Base-by-base conservation (phyloP, 2,329 filamentous ascomycete species). In the Trichoderma cornu-damae region DNA sequence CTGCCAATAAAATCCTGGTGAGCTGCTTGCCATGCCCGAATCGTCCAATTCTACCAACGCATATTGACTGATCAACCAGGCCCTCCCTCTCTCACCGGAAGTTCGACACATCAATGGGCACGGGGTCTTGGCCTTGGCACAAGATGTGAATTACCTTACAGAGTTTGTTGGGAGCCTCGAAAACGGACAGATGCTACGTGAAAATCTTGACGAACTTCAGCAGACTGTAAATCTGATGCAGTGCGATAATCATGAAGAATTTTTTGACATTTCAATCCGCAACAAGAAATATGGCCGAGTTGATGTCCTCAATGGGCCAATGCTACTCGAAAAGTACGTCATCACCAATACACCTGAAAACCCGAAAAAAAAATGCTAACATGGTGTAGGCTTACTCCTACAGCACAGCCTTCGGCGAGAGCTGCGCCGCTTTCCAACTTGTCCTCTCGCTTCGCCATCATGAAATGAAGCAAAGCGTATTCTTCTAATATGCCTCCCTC, bases 211-310 rank as follows among this genome's bases (percentile, higher is more conserved):
- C 66, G 94, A 97, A 74, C 78, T 99, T 34, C 87, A 93, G 65
- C 94, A 99, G 75, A 97, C 94, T 1, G 87, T 96, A 46, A 85
- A 88, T 59, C 79, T 99, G 24, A 88, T 99, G 81, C 85, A 89
- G 67, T 83, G 82, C 1, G 90, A 96, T 38, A 96, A 96, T 65
- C 84, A 90, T n/a, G 92, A 97, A 63, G 93, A 97, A 71, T 99
- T 96, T 72, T 99, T 94, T 70, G 94, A 99, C 68, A 87, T 94
- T 49, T 88, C 87, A 4, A 89, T 87, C 12, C 79, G 91, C 52
- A 96, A 96, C 73, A 92, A 89, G 75, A 95, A 96, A 70, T 99
- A 96, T 69, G 89, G 91, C 14, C 86, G 90, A 54, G 95, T 99
- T 32, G 90, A 97, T 73, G 88, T 90, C 52, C 79, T 95, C 70